Base-by-base conservation (phyloP, 345 rosid genomes). In the Populus davidiana region DNA sequence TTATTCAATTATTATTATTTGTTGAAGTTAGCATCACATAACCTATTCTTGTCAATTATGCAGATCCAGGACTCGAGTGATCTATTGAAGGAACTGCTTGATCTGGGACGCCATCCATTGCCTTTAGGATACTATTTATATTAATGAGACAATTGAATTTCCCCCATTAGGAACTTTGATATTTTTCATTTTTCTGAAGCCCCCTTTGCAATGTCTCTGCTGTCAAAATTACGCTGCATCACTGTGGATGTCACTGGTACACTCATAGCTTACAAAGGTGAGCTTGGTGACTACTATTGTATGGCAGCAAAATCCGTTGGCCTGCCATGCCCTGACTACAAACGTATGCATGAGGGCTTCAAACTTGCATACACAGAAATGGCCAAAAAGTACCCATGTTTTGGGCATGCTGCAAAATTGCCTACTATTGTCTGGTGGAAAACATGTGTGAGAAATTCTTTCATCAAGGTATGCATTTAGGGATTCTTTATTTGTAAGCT, bases 241-340 rank as follows among this genome's bases (percentile, higher is more conserved):
- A 96, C 99, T 35, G 85, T 96, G 78, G 99, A 96, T 91, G 99
- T 93, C 35, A 96, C 99, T 27, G 99, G 99, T 61, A 96, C 99
- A 21, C 93, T 96, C 67, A 81, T 96, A 62, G 99, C 99, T 36
- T 96, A 96, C 85, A 96, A 91, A 85, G 99, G 99, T 66, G 96
- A 96, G 84, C 98, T 96, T 73, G 99, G 99, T 73, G 98, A 96
- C 86, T 96, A 93, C 86, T 96, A 93, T 67, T 96, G 99, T 85
- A 96, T 96, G 99, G 99, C 98, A 66, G 98, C 99, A 77, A 96
- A 96, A 86, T 85, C 99, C 25, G 87, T 84, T 73, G 99, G 99
- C 68, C 84, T 88, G 43, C 96, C 96, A 33, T 96, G 99, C 83
- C 99, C 99, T 29, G 97, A 96, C 83, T 96, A 96, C 74, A 92